Conservation (phyloP, 257 asterid genomes). For the Nicotiana tomentosiformis region DNA sequence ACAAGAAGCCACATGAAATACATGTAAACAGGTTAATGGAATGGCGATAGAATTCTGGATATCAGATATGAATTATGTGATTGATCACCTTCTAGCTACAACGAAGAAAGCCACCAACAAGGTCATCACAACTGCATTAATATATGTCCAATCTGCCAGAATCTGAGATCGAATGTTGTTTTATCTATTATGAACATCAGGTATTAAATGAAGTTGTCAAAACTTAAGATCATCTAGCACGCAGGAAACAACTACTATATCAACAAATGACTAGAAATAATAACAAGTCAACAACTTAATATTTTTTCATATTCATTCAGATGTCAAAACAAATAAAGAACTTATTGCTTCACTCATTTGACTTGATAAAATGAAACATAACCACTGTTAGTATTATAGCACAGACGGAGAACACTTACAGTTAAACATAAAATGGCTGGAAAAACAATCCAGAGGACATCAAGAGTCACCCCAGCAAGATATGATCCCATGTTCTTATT, state of each 20-base stretch:
- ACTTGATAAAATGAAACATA: neutral
- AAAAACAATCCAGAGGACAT: constrained; percentile 47
- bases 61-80: neutral
- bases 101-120: constrained; percentile 36
- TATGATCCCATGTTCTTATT: constrained; percentile 38
- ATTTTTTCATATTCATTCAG: neutral
- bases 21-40: constrained; percentile 9
- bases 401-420: constrained; percentile 44
- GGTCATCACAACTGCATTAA: constrained; percentile 35
- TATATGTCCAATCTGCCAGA: constrained; percentile 64
- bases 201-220: neutral
- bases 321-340: neutral
- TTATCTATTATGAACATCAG: neutral
- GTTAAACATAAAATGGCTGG: constrained; percentile 58
- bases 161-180: constrained; percentile 45
- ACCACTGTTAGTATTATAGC: neutral
- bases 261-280: neutral
- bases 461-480: constrained; percentile 33
- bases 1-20: constrained; percentile 7
- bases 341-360: neutral
- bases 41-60: constrained; percentile 6
- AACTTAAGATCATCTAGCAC: constrained; percentile 6
- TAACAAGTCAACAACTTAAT: neutral
- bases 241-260: neutral
- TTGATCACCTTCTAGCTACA: constrained; percentile 45